Base-by-base conservation (phyloP, 1,284 basidiomycete species). In the Marasmius tenuissimus region DNA sequence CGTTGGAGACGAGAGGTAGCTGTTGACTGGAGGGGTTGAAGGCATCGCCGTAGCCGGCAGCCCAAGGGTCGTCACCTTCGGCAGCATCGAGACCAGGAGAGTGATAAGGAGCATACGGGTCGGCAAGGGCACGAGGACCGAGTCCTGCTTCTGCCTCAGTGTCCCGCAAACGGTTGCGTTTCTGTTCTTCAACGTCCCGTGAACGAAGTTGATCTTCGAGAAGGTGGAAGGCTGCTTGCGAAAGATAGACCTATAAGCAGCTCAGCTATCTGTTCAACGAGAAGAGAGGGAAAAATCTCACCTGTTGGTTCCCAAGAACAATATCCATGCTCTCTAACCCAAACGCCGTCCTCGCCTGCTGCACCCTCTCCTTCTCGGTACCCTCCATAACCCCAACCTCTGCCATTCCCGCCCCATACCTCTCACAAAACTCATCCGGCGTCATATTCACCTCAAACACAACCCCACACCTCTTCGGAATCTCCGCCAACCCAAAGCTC, bases 161-260 rank as follows among this genome's bases (percentile, higher is more conserved):
- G 66, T 92, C 89, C 2, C 86, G 85, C 48, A 90, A 74, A 39
- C 87, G 84, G 65, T 91, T 91, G 48, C 91, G 81, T 70, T 92
- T 92, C 73, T 88, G 87, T 69, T 96, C 93, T 62, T 96, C 92
- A 1, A 88, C 88, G 57, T 98, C 96, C 34, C 84, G 82, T 0
- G 88, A 82, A 8, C 96, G 88, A 11, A 98, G 79, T 16, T 88
- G 85, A 71, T 99, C 94, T 71, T 98, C 97, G 27, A 99, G 86
- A 16, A 85, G 82, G 66, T 95, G 94, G 85, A 98, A 98, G 0
- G 93, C 92, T 0, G 70, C 68, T 70, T 98, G 94, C 0, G 91
- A 93, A 8, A 99, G 78, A 82, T 96, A 99, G 37, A 97, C 90
- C 93, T 98, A 14, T 5, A 39, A 50, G n/a, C 6, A 18, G 14